phyloP scores from a whole-genome alignment of 495 filamentous ascomycete genomes.

The Hypoxylon fuscum region DNA sequence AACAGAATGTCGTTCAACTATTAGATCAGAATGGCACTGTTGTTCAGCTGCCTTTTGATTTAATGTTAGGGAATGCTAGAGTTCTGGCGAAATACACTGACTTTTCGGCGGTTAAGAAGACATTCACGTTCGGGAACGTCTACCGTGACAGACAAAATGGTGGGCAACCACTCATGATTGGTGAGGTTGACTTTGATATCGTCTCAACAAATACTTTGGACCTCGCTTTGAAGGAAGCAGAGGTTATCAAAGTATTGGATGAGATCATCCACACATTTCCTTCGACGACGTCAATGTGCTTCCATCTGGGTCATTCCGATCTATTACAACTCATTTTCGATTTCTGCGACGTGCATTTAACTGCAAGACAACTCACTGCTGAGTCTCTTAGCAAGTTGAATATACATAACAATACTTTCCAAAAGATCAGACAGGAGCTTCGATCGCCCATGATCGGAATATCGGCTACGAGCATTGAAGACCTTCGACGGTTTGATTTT shows the following conservation, averaged over 20 bases:
- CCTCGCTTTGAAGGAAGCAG: conserved; percentile 90
- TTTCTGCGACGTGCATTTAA: conserved; percentile 77
- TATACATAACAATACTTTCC: conserved; percentile 81
- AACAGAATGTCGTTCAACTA: conserved; percentile 74
- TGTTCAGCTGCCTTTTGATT: conserved; percentile 89
- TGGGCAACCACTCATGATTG: conserved; percentile 82
- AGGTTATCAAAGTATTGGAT: conserved; percentile 92
- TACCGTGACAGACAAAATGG: conserved; percentile 78
- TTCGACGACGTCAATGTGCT: conserved; percentile 80
- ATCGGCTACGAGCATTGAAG: conserved; percentile 89
- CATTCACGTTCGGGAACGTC: conserved; percentile 88
- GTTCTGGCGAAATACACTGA: conserved; percentile 73
- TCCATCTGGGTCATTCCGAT: conserved; percentile 90
- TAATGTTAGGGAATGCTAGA: conserved; percentile 89
- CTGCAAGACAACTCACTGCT: conserved; percentile 75
- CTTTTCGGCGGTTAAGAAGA: conserved; percentile 71
- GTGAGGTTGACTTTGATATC: conserved; percentile 96
- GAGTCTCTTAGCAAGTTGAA: conserved; percentile 90
- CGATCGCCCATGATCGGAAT: conserved; percentile 81
- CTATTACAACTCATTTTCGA: conserved; percentile 86
- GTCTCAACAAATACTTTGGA: conserved; percentile 80
- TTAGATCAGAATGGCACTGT: conserved; percentile 84
- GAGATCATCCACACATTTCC: conserved; percentile 89
- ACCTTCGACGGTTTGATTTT: conserved; percentile 90
- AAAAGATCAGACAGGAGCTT: conserved; percentile 85